Percentiles rank a stretch among this genome's conserved stretches.
These are phyloP conservation scores for Mortierella sp. DNA, from an alignment of 371 early-diverging fungal genomes.

Conservation along the genomic window DNA sequence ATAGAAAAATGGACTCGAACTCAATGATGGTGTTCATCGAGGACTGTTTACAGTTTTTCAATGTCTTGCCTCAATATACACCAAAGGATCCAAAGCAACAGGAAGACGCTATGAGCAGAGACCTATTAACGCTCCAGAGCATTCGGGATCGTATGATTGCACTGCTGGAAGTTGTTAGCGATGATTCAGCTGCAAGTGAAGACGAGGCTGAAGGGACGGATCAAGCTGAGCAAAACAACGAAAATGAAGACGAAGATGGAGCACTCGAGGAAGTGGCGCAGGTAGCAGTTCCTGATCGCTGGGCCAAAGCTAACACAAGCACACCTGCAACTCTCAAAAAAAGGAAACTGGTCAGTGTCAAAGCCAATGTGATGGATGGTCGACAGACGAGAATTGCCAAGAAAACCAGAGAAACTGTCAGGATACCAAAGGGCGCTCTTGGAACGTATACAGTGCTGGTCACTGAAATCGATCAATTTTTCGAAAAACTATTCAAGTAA, in stretches of 20 bases:
- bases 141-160: constrained; percentile 55
- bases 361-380: constrained; percentile 48
- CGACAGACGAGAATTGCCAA: constrained; percentile 66
- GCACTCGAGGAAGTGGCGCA: not conserved
- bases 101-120: constrained; percentile 31
- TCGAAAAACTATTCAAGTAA: constrained; percentile 60
- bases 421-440: constrained; percentile 43
- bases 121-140: constrained; percentile 50
- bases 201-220: constrained; percentile 31
- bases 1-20: constrained; percentile 53
- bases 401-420: constrained; percentile 55
- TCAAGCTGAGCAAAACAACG: constrained; percentile 12
- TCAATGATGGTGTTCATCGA: constrained; percentile 49
- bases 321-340: constrained; percentile 31
- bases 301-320: not conserved
- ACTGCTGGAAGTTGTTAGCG: constrained; percentile 45
- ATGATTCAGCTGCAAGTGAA: constrained; percentile 47
- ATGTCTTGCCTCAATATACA: not conserved
- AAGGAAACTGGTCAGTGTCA: constrained; percentile 55
- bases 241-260: constrained; percentile 29
- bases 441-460: constrained; percentile 58
- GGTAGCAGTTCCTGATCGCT: constrained; percentile 15
- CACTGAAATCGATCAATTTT: constrained; percentile 65
- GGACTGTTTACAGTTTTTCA: constrained; percentile 39
- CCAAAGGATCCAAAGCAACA: not conserved